A percentile compares a stretch with the other conserved stretches of the same genome.
These are phyloP conservation scores for Saccharomycopsis schoenii DNA, from an alignment of 805 yeast species.

Conservation along the genomic window DNA sequence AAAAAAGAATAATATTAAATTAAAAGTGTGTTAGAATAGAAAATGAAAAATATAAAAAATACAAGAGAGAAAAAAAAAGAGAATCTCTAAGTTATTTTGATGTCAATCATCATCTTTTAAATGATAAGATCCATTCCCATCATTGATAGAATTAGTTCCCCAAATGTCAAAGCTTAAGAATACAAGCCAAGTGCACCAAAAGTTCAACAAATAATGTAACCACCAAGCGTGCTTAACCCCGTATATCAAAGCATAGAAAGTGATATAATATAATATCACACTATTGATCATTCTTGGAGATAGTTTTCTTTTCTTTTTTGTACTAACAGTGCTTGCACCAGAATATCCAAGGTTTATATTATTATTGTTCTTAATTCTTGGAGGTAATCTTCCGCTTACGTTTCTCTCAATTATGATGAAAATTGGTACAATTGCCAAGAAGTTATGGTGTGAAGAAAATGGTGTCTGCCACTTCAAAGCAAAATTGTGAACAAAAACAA, in stretches of 20 bases:
- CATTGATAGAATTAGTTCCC: neutral
- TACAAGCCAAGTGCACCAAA: conserved; percentile 46
- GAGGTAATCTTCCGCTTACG: conserved; percentile 30
- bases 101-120: conserved; percentile 1
- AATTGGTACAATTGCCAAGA: conserved; percentile 67
- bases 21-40: neutral
- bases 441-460: conserved; percentile 78
- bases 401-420: conserved; percentile 48
- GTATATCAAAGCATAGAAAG: conserved; percentile 53
- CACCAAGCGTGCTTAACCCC: conserved; percentile 80
- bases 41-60: neutral
- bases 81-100: neutral
- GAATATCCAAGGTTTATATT: neutral
- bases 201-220: conserved; percentile 68
- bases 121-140: neutral
- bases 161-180: conserved; percentile 19
- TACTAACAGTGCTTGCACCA: neutral
- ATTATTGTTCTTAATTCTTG: neutral
- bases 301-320: conserved; percentile 18
- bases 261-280: conserved; percentile 39
- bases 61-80: conserved; percentile 11
- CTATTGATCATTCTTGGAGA: conserved; percentile 27
- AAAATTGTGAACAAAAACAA: conserved; percentile 76
- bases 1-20: neutral
- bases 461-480: conserved; percentile 74